phyloP scores from a whole-genome alignment of 371 early-diverging fungal species.

The Nematocida minor region DNA sequence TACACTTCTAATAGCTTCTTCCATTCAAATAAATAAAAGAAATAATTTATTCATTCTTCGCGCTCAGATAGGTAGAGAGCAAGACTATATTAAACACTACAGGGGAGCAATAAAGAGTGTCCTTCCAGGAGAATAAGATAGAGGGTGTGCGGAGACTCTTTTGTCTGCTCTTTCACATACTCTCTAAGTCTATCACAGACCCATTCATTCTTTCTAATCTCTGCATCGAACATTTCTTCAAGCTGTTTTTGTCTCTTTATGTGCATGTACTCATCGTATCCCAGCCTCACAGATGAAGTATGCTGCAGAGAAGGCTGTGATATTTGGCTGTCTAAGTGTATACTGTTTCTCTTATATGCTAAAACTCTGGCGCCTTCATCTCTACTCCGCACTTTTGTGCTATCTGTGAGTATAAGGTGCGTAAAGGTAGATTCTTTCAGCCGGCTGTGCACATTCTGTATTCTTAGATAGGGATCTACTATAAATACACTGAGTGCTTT shows the following conservation, averaged over 20 bases:
- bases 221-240: background rate
- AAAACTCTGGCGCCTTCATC: no score
- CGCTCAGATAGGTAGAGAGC: background rate
- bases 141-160: background rate
- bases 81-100: no score
- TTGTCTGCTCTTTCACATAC: background rate
- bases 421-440: background rate
- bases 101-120: background rate
- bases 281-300: background rate
- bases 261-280: background rate
- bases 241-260: background rate
- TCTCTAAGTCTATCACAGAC: background rate
- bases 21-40: conserved; percentile 59
- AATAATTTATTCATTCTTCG: conserved; percentile 7
- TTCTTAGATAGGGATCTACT: background rate
- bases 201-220: background rate
- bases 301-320: background rate
- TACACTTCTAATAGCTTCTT: conserved; percentile 62
- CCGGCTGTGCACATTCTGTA: background rate
- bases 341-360: conserved; percentile 1
- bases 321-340: background rate
- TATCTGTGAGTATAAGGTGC: background rate
- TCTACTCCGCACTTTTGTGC: background rate
- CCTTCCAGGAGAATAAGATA: background rate
- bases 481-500: background rate